phyloP scores from a whole-genome alignment of 75 land plant species.

The Chamaecyparis obtusa region DNA sequence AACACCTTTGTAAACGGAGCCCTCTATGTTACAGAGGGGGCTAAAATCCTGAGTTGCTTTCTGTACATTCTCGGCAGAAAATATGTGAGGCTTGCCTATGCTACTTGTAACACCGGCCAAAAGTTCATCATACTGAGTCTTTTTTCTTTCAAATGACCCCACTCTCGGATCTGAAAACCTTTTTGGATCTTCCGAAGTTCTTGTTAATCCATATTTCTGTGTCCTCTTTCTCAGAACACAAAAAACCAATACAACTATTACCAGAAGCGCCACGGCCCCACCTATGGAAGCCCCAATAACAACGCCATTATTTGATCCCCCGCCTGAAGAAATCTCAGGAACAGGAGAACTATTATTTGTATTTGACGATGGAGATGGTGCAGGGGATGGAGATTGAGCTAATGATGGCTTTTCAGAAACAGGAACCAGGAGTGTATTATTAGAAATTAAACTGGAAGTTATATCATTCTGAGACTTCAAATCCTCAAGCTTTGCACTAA shows the following conservation, averaged over 20 bases:
- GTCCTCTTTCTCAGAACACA: not conserved
- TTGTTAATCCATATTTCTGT: not conserved
- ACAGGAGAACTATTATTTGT: not conserved
- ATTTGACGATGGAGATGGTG: not conserved
- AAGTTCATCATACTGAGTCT: not conserved
- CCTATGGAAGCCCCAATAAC: conserved; percentile 8
- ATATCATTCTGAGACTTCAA: conserved; percentile 23
- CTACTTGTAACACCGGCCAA: not conserved
- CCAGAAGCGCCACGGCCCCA: not conserved
- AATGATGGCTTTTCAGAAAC: conserved; percentile 21
- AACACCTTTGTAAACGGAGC: conserved; percentile 63
- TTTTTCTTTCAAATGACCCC: not conserved
- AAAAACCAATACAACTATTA: not conserved
- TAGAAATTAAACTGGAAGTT: not conserved
- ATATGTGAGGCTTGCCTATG: not conserved
- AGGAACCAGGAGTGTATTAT: conserved; percentile 32
- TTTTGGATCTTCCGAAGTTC: not conserved
- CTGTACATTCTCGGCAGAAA: not conserved
- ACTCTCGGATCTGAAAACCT: not conserved
- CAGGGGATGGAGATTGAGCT: conserved; percentile 17
- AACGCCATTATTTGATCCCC: not conserved
- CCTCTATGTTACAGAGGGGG: conserved; percentile 33
- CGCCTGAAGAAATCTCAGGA: not conserved
- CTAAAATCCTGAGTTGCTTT: conserved; percentile 40
- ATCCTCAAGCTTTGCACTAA: conserved; percentile 18